Conservation (phyloP, 139 green algal species). For the Limnomonas spitsbergensis region DNA sequence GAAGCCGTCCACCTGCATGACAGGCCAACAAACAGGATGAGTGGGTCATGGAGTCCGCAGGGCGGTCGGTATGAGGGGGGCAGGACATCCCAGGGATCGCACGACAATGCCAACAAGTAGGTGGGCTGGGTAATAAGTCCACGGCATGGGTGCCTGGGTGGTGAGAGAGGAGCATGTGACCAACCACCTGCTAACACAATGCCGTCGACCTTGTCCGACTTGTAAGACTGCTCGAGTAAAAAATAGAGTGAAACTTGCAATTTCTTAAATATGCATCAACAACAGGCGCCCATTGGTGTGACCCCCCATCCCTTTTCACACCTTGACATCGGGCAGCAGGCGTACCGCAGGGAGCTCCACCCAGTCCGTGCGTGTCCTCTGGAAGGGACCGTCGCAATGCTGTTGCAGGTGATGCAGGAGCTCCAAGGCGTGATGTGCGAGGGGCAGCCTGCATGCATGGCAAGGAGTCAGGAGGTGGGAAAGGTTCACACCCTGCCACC, state of each 20-base stretch:
- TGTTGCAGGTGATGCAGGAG: too few species aligned
- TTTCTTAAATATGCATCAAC: not conserved
- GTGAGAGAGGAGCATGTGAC: too few species aligned
- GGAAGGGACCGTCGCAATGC: not conserved
- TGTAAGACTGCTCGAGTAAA: not conserved
- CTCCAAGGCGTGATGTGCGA: too few species aligned
- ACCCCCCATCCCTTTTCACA: not conserved
- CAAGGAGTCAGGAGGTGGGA: too few species aligned
- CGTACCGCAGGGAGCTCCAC: not conserved
- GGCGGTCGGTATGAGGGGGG: not conserved
- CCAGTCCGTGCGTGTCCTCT: not conserved
- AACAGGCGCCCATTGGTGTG: not conserved
- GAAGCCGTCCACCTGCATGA: not conserved
- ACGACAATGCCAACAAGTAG: too few species aligned
- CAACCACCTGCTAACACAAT: too few species aligned
- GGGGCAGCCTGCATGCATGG: too few species aligned
- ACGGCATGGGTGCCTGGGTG: too few species aligned
- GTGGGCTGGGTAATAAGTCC: too few species aligned
- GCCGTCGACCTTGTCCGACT: too few species aligned
- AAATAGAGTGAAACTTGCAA: not conserved
- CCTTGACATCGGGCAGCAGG: not conserved
- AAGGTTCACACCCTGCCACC: too few species aligned
- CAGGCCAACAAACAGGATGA: not conserved
- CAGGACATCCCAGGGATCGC: too few species aligned
- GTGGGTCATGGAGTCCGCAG: not conserved